Evolutionary conservation across 768 basidiomycete genomes (phyloP).

Genomic region (Mycena vulgaris): DNA sequence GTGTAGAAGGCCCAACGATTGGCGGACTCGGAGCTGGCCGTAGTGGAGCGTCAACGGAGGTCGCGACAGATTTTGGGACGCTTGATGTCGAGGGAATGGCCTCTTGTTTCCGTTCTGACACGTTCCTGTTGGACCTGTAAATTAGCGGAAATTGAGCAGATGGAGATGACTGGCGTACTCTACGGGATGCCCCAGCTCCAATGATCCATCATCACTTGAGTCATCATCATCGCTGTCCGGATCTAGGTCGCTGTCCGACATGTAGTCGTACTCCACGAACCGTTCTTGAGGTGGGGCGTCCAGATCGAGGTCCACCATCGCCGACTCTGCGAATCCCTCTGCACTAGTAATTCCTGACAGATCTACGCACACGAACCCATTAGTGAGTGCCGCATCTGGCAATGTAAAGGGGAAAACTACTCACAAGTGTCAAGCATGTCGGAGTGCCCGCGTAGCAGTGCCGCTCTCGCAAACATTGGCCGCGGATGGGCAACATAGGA

Average conservation of each 20-base stretch:
- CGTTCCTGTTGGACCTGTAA: no score
- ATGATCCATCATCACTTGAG: not conserved
- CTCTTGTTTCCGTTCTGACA: no score
- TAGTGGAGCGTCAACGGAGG: no score
- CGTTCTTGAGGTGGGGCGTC: not conserved
- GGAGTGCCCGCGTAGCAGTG: constrained; percentile 25
- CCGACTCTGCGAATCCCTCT: constrained; percentile 23
- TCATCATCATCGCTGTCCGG: constrained; percentile 15
- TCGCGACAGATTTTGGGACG: no score
- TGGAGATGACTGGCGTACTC: no score
- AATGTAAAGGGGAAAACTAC: not conserved
- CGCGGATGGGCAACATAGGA: constrained; percentile 13
- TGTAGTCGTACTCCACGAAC: constrained; percentile 21
- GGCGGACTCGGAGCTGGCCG: no score
- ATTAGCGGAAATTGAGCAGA: no score
- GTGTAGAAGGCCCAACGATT: no score
- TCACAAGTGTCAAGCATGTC: constrained; percentile 18
- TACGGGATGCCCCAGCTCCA: no score
- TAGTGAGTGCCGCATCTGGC: no score
- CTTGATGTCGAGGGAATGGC: no score
- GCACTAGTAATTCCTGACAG: not conserved
- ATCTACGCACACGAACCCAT: not conserved
- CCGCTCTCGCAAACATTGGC: constrained; percentile 26
- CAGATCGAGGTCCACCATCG: constrained; percentile 21
- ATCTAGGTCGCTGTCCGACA: constrained; percentile 36